Percentiles rank a stretch among this genome's conserved stretches.
These are phyloP conservation scores for Mycena venus DNA, from an alignment of 768 basidiomycete species.

Conservation along the genomic window DNA sequence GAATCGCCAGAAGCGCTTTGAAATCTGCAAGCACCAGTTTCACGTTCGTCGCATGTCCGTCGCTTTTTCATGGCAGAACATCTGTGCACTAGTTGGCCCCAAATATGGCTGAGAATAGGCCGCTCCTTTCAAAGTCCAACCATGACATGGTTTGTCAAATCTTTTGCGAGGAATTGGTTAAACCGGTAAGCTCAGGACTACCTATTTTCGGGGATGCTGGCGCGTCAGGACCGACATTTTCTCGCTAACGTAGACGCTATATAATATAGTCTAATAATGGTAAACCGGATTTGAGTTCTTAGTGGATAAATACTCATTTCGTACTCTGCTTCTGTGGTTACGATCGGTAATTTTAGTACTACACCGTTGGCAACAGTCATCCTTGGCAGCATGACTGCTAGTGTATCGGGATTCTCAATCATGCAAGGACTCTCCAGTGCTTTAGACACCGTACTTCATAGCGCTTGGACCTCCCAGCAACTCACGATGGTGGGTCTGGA, in stretches of 20 bases:
- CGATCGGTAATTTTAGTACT: not conserved
- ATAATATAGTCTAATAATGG: not conserved
- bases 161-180: not conserved
- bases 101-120: no score
- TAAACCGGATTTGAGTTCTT: not conserved
- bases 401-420: slow-evolving; percentile 61
- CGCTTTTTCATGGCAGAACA: no score
- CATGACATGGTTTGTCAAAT: no score
- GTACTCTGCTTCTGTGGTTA: not conserved
- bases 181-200: not conserved
- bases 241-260: not conserved
- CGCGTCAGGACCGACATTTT: not conserved
- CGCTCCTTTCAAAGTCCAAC: no score
- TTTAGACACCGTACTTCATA: slow-evolving; percentile 79
- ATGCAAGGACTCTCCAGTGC: slow-evolving; percentile 71
- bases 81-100: no score
- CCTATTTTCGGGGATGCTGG: not conserved
- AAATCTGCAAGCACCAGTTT: no score
- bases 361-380: not conserved
- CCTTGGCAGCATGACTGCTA: not conserved
- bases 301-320: not conserved
- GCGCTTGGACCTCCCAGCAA: slow-evolving; percentile 79
- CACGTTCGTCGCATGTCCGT: no score
- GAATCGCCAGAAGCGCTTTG: no score
- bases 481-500: slow-evolving; percentile 76